These are phyloP conservation scores for Pseudogymnoascus pannorum DNA, from an alignment of 2,329 filamentous ascomycete genomes.

Conservation along the genomic window DNA sequence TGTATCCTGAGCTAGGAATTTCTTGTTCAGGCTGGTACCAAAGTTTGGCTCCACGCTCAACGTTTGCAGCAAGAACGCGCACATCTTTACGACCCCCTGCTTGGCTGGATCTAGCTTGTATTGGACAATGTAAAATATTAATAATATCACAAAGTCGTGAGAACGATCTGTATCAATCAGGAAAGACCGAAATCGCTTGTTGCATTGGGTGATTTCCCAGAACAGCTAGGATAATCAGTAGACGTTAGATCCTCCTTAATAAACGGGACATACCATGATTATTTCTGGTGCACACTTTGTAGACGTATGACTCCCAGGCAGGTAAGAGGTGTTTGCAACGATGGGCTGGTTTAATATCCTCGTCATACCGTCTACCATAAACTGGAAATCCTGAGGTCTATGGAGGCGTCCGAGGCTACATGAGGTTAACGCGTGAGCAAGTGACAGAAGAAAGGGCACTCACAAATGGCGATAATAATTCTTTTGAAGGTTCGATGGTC, in stretches of 20 bases:
- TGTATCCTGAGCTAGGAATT: constrained; percentile 81
- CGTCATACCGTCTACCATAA: constrained; percentile 90
- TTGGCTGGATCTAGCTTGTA: constrained; percentile 79
- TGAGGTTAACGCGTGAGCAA: not conserved
- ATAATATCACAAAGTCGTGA: constrained; percentile 85
- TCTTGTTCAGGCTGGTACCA: constrained; percentile 80
- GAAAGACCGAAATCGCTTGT: constrained; percentile 92
- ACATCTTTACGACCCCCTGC: constrained; percentile 92
- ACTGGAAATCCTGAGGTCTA: constrained; percentile 93
- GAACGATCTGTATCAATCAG: constrained; percentile 92
- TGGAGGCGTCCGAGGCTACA: constrained; percentile 58
- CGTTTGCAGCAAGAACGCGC: constrained; percentile 92
- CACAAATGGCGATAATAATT: constrained; percentile 94
- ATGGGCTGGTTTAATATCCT: constrained; percentile 87
- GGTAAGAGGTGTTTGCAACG: constrained; percentile 79
- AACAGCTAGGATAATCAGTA: constrained; percentile 46
- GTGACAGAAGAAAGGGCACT: constrained; percentile 28
- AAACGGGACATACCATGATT: constrained; percentile 52
- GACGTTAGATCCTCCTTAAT: not conserved
- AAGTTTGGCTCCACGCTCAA: constrained; percentile 89
- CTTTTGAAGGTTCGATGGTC: constrained; percentile 59
- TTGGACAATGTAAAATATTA: constrained; percentile 88
- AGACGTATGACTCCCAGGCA: constrained; percentile 74
- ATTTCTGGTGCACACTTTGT: constrained; percentile 89
- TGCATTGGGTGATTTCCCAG: constrained; percentile 96